Percentiles rank a stretch among this genome's conserved stretches.
These are phyloP conservation scores for Rhodotorula taiwanensis DNA, from an alignment of 768 basidiomycete species.

Conservation along the genomic window DNA sequence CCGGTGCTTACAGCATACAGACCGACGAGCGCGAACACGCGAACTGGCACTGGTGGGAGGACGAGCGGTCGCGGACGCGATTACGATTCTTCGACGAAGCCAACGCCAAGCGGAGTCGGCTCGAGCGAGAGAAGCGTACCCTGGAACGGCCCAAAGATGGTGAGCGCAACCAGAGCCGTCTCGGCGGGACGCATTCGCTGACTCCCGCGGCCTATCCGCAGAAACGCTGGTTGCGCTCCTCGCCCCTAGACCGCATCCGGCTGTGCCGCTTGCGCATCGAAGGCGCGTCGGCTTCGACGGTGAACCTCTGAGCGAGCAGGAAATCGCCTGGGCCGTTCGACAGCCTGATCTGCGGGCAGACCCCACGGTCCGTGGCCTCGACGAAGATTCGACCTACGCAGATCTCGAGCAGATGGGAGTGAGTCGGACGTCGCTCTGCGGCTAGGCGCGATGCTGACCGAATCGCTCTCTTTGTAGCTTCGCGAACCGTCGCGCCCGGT, in stretches of 20 bases:
- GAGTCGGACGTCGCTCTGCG: conserved; percentile 3
- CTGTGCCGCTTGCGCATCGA: conserved; percentile 30
- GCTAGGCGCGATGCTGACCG: neutral
- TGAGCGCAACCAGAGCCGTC: too few relatives aligned
- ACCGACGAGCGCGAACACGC: conserved; percentile 64
- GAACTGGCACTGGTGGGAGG: conserved; percentile 86
- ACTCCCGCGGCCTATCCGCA: neutral
- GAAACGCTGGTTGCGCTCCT: conserved; percentile 35
- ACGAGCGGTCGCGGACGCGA: conserved; percentile 69
- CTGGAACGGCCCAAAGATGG: conserved; percentile 52
- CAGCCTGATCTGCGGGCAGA: conserved; percentile 34
- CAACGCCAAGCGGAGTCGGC: conserved; percentile 70
- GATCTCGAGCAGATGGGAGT: conserved; percentile 41
- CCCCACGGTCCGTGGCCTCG: conserved; percentile 25
- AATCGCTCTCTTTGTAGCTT: conserved; percentile 11
- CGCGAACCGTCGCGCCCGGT: conserved; percentile 30
- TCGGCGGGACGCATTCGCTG: neutral
- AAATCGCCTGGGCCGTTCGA: conserved; percentile 35
- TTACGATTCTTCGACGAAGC: conserved; percentile 83
- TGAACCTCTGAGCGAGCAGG: conserved; percentile 33
- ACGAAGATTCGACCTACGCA: conserved; percentile 29
- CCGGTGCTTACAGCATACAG: conserved; percentile 57
- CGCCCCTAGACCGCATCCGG: conserved; percentile 19
- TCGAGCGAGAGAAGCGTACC: conserved; percentile 77
- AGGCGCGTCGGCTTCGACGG: conserved; percentile 33